These are phyloP conservation scores for Macrocybe gigantea DNA, from an alignment of 768 basidiomycete species.

Conservation along the genomic window DNA sequence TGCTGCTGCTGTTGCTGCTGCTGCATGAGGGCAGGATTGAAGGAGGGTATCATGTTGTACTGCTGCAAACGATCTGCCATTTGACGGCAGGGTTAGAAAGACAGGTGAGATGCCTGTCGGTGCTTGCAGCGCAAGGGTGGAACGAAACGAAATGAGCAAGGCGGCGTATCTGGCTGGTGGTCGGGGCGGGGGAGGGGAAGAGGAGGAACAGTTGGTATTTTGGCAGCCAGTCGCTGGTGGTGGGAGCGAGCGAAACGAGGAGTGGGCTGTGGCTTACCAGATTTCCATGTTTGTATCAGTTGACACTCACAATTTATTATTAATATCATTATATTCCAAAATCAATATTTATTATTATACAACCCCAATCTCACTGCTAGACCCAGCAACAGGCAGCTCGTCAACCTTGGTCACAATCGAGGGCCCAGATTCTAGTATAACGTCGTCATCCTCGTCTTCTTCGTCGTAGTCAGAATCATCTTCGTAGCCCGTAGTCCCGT, in stretches of 20 bases:
- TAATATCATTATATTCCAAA: no score
- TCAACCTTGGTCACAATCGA: slow-evolving; percentile 25
- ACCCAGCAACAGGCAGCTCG: slow-evolving; percentile 10
- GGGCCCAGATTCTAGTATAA: slow-evolving; percentile 74
- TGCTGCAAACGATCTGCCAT: slow-evolving; percentile 60
- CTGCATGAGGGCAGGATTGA: slow-evolving; percentile 37
- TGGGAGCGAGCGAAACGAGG: slow-evolving; percentile 46
- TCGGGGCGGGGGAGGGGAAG: slow-evolving; percentile 18
- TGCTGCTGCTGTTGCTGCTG: slow-evolving; percentile 39
- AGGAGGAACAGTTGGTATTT: slow-evolving; percentile 19
- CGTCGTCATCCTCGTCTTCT: slow-evolving; percentile 42
- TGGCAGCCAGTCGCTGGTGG: slow-evolving; percentile 40
- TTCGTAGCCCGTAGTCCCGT: slow-evolving; percentile 7
- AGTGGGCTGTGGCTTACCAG: slow-evolving; percentile 40
- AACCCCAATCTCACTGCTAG: slow-evolving; percentile 7
- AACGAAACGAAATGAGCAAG: slow-evolving; percentile 10
- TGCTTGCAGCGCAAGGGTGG: slow-evolving; percentile 18
- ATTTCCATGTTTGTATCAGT: slow-evolving; percentile 37
- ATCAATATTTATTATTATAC: no score
- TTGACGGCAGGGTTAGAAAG: slow-evolving; percentile 24
- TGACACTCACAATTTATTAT: slow-evolving; percentile 21
- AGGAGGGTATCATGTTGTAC: slow-evolving; percentile 51
- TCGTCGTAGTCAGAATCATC: slow-evolving; percentile 13
- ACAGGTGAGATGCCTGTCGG: slow-evolving; percentile 22
- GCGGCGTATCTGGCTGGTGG: background rate